These are phyloP conservation scores for Dothiorella sarmentorum DNA, from an alignment of 2,329 filamentous ascomycete genomes.

Conservation along the genomic window DNA sequence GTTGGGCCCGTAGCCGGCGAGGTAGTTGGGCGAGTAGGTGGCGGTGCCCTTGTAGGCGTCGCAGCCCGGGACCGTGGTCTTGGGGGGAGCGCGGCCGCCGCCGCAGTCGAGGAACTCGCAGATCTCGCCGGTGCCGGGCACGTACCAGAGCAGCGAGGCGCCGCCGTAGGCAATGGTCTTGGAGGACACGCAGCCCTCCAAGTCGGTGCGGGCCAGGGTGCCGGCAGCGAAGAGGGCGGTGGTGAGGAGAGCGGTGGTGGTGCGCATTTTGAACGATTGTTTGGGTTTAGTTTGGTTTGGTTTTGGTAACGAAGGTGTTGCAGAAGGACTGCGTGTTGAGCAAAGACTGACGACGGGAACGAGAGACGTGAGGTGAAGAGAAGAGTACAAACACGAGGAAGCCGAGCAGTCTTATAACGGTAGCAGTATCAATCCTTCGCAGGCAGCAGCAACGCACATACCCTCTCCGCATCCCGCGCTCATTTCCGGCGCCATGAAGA, in stretches of 20 bases:
- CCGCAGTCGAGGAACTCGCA: conserved; percentile 65
- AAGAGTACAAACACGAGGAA: too few relatives aligned
- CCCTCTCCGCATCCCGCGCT: background rate
- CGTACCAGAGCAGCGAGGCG: conserved; percentile 55
- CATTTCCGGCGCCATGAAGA: background rate
- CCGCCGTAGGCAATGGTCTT: conserved; percentile 36
- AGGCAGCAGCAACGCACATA: conserved; percentile 1
- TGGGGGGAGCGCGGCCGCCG: conserved; percentile 62
- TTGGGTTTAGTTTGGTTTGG: background rate
- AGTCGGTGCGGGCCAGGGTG: conserved; percentile 37
- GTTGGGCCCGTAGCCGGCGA: conserved; percentile 33
- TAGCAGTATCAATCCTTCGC: background rate
- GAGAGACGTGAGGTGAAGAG: conserved; percentile 7
- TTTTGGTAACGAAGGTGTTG: background rate
- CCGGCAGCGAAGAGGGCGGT: conserved; percentile 30
- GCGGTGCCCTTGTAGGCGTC: conserved; percentile 53
- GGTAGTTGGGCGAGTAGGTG: conserved; percentile 52
- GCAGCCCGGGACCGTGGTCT: conserved; percentile 62
- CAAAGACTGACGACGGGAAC: background rate
- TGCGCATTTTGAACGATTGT: conserved; percentile 21
- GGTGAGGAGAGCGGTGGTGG: conserved; percentile 26
- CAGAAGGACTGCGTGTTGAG: background rate
- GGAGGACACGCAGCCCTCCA: conserved; percentile 44
- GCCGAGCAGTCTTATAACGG: background rate
- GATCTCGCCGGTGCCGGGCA: conserved; percentile 62